These are phyloP conservation scores for Aspergillus fumigatiaffinis DNA, from an alignment of 2,329 filamentous ascomycete species.

Conservation along the genomic window DNA sequence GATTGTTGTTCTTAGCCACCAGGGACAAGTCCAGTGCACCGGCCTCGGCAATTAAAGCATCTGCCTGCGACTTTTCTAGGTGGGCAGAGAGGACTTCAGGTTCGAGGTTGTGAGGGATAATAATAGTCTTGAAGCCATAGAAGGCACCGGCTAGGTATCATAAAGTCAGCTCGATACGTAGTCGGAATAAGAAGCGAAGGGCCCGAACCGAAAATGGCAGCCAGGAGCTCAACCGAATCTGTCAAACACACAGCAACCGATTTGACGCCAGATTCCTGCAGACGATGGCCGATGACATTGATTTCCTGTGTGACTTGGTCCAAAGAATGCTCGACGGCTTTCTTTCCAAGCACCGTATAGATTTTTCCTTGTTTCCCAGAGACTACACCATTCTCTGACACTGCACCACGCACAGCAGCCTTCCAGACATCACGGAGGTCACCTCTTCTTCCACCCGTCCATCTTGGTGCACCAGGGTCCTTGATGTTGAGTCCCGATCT, in stretches of 20 bases:
- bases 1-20: constrained; percentile 64
- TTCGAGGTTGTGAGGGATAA: constrained; percentile 77
- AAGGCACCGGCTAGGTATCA: constrained; percentile 68
- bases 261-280: constrained; percentile 64
- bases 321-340: constrained; percentile 67
- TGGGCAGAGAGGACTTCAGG: constrained; percentile 67
- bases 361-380: constrained; percentile 64
- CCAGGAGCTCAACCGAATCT: constrained; percentile 86
- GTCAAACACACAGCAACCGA: constrained; percentile 86
- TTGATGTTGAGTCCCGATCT: constrained; percentile 77
- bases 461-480: constrained; percentile 73
- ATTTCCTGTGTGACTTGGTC: constrained; percentile 79
- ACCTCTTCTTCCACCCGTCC: constrained; percentile 77
- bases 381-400: constrained; percentile 59
- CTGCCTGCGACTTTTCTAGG: constrained; percentile 68
- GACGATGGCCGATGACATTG: constrained; percentile 76
- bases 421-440: constrained; percentile 92
- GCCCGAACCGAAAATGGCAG: constrained; percentile 65
- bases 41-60: constrained; percentile 78
- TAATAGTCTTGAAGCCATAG: constrained; percentile 77
- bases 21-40: constrained; percentile 79
- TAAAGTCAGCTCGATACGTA: constrained; percentile 9
- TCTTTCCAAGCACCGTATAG: constrained; percentile 72
- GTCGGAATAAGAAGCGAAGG: not conserved
- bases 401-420: constrained; percentile 61